Conservation (phyloP, 768 basidiomycete species). For the Pilatotrama ljubarskyi region DNA sequence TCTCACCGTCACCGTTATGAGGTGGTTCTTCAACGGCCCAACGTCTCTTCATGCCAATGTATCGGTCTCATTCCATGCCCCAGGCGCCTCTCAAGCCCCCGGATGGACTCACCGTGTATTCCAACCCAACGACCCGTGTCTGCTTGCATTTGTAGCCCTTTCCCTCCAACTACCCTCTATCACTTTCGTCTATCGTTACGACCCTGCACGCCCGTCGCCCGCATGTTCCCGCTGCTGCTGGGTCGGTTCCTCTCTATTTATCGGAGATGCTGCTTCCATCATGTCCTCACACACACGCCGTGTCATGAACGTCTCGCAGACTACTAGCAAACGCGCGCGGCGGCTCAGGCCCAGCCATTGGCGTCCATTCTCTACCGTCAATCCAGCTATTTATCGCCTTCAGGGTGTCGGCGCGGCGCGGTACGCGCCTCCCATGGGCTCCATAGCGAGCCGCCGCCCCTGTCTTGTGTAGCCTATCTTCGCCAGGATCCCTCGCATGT, state of each 20-base stretch:
- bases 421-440: too few species aligned
- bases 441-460: too few species aligned
- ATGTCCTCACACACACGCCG: constrained; percentile 16
- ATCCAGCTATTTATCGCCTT: constrained; percentile 9
- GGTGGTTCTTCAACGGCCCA: neutral
- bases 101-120: constrained; percentile 19
- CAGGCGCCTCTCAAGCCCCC: constrained; percentile 9
- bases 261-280: constrained; percentile 11
- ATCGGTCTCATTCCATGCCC: constrained; percentile 8
- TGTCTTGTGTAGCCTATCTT: too few species aligned
- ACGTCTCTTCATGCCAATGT: neutral
- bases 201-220: neutral
- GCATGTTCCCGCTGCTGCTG: neutral
- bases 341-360: neutral
- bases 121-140: constrained; percentile 4
- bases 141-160: constrained; percentile 22
- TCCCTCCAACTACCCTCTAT: neutral
- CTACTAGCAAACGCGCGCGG: neutral
- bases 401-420: neutral
- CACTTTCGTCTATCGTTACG: neutral
- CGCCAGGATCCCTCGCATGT: neutral
- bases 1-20: neutral
- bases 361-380: neutral
- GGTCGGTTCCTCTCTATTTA: constrained; percentile 1
- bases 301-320: constrained; percentile 11